Percentiles rank a stretch among this genome's conserved stretches.
These are phyloP conservation scores for Crithidia thermophila DNA, from an alignment of 208 protist genomes.

Conservation along the genomic window DNA sequence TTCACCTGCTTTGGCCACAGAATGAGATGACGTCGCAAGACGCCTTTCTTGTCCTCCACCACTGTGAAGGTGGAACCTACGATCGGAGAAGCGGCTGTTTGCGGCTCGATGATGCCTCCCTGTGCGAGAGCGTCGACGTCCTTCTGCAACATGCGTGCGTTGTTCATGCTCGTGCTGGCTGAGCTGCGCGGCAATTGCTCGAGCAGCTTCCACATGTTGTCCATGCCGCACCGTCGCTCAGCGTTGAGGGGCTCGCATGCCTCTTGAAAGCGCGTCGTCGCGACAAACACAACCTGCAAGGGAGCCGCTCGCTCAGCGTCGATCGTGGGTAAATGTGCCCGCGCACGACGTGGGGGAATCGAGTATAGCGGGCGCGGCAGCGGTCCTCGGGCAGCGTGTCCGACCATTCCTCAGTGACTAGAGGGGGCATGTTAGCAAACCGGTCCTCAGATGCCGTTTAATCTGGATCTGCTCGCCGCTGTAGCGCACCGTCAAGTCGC, in stretches of 20 bases:
- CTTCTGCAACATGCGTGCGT: slow-evolving; percentile 8
- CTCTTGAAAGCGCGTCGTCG: background rate
- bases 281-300: background rate
- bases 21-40: slow-evolving; percentile 11
- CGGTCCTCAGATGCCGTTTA: slow-evolving; percentile 20
- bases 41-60: slow-evolving; percentile 22
- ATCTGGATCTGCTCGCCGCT: background rate
- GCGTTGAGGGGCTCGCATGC: background rate
- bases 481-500: slow-evolving; percentile 19
- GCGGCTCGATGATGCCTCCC: no score
- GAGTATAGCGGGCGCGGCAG: background rate
- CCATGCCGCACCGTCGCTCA: background rate
- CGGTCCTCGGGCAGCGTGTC: background rate
- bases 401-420: slow-evolving; percentile 18
- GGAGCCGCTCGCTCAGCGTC: background rate
- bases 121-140: background rate
- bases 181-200: background rate
- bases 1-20: slow-evolving; percentile 28
- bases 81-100: no score
- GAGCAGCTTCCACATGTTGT: background rate
- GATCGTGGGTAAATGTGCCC: slow-evolving; percentile 9
- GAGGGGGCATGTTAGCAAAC: slow-evolving; percentile 13
- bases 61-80: slow-evolving; percentile 16
- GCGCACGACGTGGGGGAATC: slow-evolving; percentile 11
- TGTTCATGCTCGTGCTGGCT: background rate